Conservation (phyloP, 2,329 filamentous ascomycete genomes). For the Parastagonospora avenae region DNA sequence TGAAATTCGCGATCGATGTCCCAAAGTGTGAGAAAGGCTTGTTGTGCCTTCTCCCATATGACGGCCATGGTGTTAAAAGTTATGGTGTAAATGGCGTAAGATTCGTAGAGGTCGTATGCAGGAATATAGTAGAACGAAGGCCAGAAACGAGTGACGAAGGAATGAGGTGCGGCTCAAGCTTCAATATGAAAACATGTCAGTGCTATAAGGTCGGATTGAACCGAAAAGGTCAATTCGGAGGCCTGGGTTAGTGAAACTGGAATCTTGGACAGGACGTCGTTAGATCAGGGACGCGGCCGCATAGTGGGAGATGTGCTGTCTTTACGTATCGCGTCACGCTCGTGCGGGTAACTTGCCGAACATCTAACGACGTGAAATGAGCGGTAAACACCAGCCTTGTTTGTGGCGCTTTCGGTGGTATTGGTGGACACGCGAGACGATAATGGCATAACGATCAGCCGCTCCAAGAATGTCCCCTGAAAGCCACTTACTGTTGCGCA, state of each 20-base stretch:
- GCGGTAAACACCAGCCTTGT: constrained; percentile 1
- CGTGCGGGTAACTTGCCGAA: constrained; percentile 19
- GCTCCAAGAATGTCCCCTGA: not conserved
- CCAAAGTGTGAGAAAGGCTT: constrained; percentile 40
- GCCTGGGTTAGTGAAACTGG: constrained; percentile 14
- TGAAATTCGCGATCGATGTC: constrained; percentile 45
- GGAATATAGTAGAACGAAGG: constrained; percentile 1
- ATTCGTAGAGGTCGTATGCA: constrained; percentile 2
- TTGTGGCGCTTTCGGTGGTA: constrained; percentile 5
- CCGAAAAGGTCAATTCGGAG: constrained; percentile 3
- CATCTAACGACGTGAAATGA: constrained; percentile 18
- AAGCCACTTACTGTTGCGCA: not conserved
- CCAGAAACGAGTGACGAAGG: constrained; percentile 3
- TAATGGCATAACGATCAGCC: not conserved
- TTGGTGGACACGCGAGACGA: constrained; percentile 2
- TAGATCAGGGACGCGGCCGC: constrained; percentile 8
- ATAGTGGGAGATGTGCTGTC: constrained; percentile 20
- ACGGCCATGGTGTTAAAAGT: constrained; percentile 17
- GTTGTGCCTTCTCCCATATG: constrained; percentile 35
- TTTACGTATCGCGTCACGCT: constrained; percentile 23
- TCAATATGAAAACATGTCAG: constrained; percentile 8
- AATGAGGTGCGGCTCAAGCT: constrained; percentile 1
- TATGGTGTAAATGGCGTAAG: constrained; percentile 6
- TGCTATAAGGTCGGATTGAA: constrained; percentile 8
- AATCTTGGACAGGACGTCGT: constrained; percentile 8